These are phyloP conservation scores for Flueggea neowawraea DNA, from an alignment of 441 rosid species.

Conservation along the genomic window DNA sequence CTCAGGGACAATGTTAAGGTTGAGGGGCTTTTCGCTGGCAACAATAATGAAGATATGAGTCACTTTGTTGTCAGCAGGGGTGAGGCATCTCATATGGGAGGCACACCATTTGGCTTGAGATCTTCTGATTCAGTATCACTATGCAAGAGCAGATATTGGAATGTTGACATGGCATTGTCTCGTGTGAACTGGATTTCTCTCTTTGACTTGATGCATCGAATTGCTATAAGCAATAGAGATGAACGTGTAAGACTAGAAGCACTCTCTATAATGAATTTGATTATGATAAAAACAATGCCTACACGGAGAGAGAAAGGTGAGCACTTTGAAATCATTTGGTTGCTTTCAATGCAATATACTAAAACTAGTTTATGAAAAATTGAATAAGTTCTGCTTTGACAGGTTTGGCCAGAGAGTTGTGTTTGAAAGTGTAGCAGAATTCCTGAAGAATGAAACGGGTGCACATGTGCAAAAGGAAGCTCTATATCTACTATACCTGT, in stretches of 20 bases:
- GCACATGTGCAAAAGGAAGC: conserved; percentile 62
- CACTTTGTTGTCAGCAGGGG: conserved; percentile 21
- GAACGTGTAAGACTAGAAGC: conserved; percentile 64
- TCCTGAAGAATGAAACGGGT: conserved; percentile 58
- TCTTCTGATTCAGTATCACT: conserved; percentile 25
- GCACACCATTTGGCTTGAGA: conserved; percentile 14
- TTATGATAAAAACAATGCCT: conserved; percentile 62
- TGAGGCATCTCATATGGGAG: conserved; percentile 23
- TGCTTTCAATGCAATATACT: background rate
- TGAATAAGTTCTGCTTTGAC: conserved; percentile 17
- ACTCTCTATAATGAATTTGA: conserved; percentile 70
- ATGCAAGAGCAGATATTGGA: conserved; percentile 23
- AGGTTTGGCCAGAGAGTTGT: conserved; percentile 52
- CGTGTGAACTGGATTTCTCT: conserved; percentile 17
- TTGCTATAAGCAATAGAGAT: conserved; percentile 45
- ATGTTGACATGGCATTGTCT: conserved; percentile 22
- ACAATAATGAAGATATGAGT: conserved; percentile 23
- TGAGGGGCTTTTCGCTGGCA: conserved; percentile 39
- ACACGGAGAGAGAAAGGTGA: conserved; percentile 67
- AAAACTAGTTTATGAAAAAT: background rate
- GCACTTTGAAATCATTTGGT: conserved; percentile 10
- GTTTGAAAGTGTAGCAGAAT: conserved; percentile 52
- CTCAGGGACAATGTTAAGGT: conserved; percentile 79
- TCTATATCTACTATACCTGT: conserved; percentile 54
- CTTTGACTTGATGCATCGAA: conserved; percentile 37